Evolutionary conservation across 75 land plant genomes (phyloP), one percentile per base, ranked within the genome.

Genomic region (Azolla pinnata): DNA sequence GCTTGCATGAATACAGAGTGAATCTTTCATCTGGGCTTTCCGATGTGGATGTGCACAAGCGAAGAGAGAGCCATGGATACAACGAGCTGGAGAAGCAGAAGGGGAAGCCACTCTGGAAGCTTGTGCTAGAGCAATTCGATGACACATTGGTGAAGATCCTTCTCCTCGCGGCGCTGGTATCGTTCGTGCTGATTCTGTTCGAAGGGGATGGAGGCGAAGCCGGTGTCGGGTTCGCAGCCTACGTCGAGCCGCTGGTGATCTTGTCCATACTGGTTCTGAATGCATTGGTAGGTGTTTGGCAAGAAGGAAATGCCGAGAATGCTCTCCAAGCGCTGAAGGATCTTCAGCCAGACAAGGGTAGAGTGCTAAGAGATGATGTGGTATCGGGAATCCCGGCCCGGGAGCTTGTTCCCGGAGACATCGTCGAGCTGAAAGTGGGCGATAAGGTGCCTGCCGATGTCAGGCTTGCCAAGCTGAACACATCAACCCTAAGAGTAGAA

Each of bases 401-500:
- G 35, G 95, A 88, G 59, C 95, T 88, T 60, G 95, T 88, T 23
- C 95, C 95, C 0, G 95, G 95, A 7, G 95, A 88, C 55, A 69
- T 88, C 2, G 95, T 88, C 2, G 90, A 88, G 27, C 44, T 88
- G 61, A 47, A 79, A 21, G 86, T 82, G 27, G 95, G 95, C 29
- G 95, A 88, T 60, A 88, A 88, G 63, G 83, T 78, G 9, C 95
- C 95, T 35, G 95, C 95, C 26, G 95, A 88, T 48, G 82, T 88
- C 80, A 67, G 95, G 53, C 55, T 88, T 20, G 72, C 65, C 10
- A 44, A 57, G 9, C 60, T 88, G 47, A 82, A 70, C 49, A 86
- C 83, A 5, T 78, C 90, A 0, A 82, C 86, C 16, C 38, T 89
- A 47, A 69, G 87, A 46, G 79, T 83, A 5, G 96, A 89, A 30